Base-by-base conservation (phyloP, 2,329 filamentous ascomycete species). In the Dothideomycetes sp. region DNA sequence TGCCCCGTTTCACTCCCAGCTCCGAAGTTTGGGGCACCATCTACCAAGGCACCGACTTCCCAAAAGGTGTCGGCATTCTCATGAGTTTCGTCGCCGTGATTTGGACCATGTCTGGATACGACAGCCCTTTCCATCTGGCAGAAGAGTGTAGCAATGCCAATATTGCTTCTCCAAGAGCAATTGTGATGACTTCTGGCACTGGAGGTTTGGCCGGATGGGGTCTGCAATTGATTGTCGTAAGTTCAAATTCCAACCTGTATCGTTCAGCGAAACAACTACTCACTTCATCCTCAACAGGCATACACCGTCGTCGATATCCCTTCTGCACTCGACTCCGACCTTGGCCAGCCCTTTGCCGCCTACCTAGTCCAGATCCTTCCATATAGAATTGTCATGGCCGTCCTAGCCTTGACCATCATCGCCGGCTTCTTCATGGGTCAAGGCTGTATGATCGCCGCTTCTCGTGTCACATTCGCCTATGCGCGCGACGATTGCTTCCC, bases 141-240 rank as follows among this genome's bases (percentile, higher is more conserved):
- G 81, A 86, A 53, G 81, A 86, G 57, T 85, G 81, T 58, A 78
- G 75, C 44, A 85, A 85, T 49, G 81, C 81, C 19, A 77, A 73
- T 48, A 61, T 84, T 34, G 80, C 81, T 19, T 73, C 78, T 8
- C 81, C 81, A 0, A 73, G 81, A 10, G 81, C 81, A 5, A 86
- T 85, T 38, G 73, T 84, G 29, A 64, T 84, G 52, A 85, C 81
- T 0, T 77, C 77, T 1, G 72, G 63, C 2, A 65, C 79, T 2
- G 81, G 81, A 4, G 80, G 80, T 2, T 45, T 79, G 2, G 68
- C 81, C 45, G 81, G 81, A 34, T 86, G 80, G 75, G 75, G 81
- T 48, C 60, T 86, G n/a, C 81, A 84, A 54, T 65, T 84, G 8
- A 76, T 84, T 1, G 39, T 41, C 30, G n/a, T n/a, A n/a, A n/a